Base-by-base conservation (phyloP, 2,329 filamentous ascomycete genomes). In the Cercospora sp. region DNA sequence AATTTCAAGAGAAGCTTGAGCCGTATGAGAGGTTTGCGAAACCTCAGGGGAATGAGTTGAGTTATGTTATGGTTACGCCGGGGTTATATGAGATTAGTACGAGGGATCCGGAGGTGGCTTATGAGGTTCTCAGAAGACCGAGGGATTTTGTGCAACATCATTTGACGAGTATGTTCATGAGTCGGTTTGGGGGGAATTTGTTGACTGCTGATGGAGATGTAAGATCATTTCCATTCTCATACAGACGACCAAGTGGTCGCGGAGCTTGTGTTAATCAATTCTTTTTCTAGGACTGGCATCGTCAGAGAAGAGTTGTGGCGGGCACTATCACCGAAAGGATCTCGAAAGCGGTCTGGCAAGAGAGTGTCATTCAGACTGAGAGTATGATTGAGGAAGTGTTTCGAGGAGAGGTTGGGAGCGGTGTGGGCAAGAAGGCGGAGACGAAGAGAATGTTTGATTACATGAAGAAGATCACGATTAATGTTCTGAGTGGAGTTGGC, bases 401-500 rank as follows among this genome's bases (percentile, higher is more conserved):
- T 1, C 51, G 61, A 6, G n/a, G 16, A 6, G 53, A 18, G 4
- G 28, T 66, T 8, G 34, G 32, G 4, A 66, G 68, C 21, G 16
- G 10, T 5, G n/a, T 24, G 3, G 55, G n/a, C 9, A 59, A 21
- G 8, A 32, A 32, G 30, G 32, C 55, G 4, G 72, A 74, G 32
- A 76, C 71, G 37, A 69, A 49, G n/a, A 66, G 71, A 24, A 43
- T 76, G 13, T 77, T 78, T 43, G 76, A 78, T 34, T 70, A 74
- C 69, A 73, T 78, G 70, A 78, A 78, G 68, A 79, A 77, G 53
- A 73, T 78, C 24, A 73, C 77, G 8, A 77, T 79, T 37, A 74
- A 78, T 43, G 76, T 79, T 9, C 72, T 79, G 3, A 73, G 70
- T 30, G 74, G 77, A 16, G 75, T 76, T 2, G 75, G 76, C 1